Evolutionary conservation across 192 early-diverging fungal genomes (phyloP), one percentile per base, ranked within the genome.

Genomic region (Gaertneriomyces semiglobifer): DNA sequence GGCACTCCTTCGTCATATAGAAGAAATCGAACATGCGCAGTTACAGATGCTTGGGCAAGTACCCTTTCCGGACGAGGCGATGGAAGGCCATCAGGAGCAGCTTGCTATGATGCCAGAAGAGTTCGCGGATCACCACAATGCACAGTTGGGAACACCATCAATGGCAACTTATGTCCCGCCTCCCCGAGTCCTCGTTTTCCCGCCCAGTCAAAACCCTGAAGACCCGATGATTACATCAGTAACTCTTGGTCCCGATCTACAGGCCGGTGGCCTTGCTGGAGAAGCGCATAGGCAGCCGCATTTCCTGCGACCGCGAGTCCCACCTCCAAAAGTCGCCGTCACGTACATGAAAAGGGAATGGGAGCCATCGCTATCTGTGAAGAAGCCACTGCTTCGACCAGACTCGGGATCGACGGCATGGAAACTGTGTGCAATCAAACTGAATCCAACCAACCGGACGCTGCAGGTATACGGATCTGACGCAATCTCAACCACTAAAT

Each of bases 321-420:
- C 25, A 33, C 25, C 25, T 2, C 25, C 25, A 0, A 57, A 57
- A 9, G 39, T 57, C 39, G 55, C 55, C 12, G 14, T 57, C 12
- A 33, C 55, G 8, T 12, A 57, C 20, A 57, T 57, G 19, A 57
- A 57, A 9, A 57, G 39, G 39, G 55, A 57, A 9, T 57, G 55
- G 55, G 55, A 57, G 8, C 55, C 55, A 14, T 38, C 20, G 12
- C 38, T 57, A 39, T 5, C 55, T 14, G 55, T 57, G 19, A 57
- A 14, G 38, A 57, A 39, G 33, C 55, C 18, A 14, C 55, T 57
- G 6, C 33, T 57, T 16, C 16, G 55, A 38, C 55, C 18, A 38
- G 55, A 57, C 39, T 57, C 55, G 12, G 55, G 55, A 57, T 38
- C 12, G 14, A 57, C 55, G 18, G 18, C 55, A 39, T 57, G 55